Evolutionary conservation across 2,329 filamentous ascomycete species (phyloP), one percentile per base, ranked within the genome.

Genomic region (Talaromyces sp.): DNA sequence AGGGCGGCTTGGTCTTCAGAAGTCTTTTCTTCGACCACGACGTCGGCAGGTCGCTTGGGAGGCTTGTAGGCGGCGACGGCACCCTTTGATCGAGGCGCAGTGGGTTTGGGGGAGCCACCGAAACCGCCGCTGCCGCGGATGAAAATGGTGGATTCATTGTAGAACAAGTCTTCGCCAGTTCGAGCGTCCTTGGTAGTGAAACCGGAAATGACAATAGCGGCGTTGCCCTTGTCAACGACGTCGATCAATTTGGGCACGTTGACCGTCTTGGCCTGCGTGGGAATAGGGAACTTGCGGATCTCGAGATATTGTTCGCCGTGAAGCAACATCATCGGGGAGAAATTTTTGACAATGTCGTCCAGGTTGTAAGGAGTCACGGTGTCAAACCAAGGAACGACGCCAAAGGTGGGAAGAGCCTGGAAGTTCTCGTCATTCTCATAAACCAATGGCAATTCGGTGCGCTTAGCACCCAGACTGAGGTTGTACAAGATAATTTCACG

Each of bases 281-380:
- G 93, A 70, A 98, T 90, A 44, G 95, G 95, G 81, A 88, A 96
- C 77, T 93, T 92, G 74, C 88, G 87, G 72, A 99, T 85, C 80
- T 99, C 95, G 67, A 99, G 91, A 80, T 93, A 99, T 79, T 99
- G 95, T 83, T 99, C 95, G 74, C 95, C 95, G 81, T 99, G 95
- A 25, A 99, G 89, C 58, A 99, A 87, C 92, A 97, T 97, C 92
- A 96, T 97, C 66, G 93, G 93, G 40, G 87, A 92, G 83, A 97
- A 99, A 83, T 98, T 96, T 76, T 93, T 92, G 31, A 98, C 89
- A 65, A 99, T 85, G 63, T 93, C 86, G 72, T 87, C 86, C 71
- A 95, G 84, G 76, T 83, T 87, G 82, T 90, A 98, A 31, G 93
- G 91, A 65, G 87, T 81, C 68, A 90, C 84, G 65, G 92, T 88